Evolutionary conservation across 805 yeast genomes (phyloP), one percentile per base, ranked within the genome.

Genomic region (Torulaspora indica): DNA sequence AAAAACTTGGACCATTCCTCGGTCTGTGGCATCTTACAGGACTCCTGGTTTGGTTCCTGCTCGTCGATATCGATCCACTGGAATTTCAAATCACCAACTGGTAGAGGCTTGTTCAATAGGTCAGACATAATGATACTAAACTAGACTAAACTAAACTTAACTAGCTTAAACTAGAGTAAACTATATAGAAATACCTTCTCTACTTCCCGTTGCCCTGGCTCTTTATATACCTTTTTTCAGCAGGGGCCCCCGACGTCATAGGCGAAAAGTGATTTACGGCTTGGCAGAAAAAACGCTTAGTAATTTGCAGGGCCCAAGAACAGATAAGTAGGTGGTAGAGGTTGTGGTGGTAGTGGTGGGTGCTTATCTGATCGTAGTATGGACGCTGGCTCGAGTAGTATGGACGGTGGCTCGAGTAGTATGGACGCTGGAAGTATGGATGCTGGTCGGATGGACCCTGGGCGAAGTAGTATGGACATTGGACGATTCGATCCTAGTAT

Each of bases 401-500:
- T n/a, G n/a, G n/a, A n/a, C n/a, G n/a, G n/a, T 25, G 12, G 13
- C 7, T 3, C 9, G 13, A 8, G n/a, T n/a, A n/a, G n/a, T n/a
- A n/a, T n/a, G n/a, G n/a, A n/a, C n/a, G n/a, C n/a, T 25, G 12
- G 13, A 9, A 8, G 32, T 9, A 17, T n/a, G n/a, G n/a, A n/a
- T n/a, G n/a, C n/a, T n/a, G n/a, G n/a, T n/a, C n/a, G n/a, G n/a
- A n/a, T n/a, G n/a, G n/a, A n/a, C n/a, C n/a, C n/a, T n/a, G n/a
- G n/a, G n/a, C n/a, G n/a, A 15, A 12, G n/a, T n/a, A n/a, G n/a
- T n/a, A n/a, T n/a, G n/a, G n/a, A n/a, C n/a, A n/a, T n/a, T n/a
- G n/a, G n/a, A n/a, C n/a, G n/a, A n/a, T 58, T 56, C 37, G 66
- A 74, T 40, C 78, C 73, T 1, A 33, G 55, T 2, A 78, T 81